Percentiles rank a stretch among this genome's conserved stretches.
Evolutionary conservation across 1,284 basidiomycete genomes (phyloP).

Genomic region (Neonothopanus nambi): DNA sequence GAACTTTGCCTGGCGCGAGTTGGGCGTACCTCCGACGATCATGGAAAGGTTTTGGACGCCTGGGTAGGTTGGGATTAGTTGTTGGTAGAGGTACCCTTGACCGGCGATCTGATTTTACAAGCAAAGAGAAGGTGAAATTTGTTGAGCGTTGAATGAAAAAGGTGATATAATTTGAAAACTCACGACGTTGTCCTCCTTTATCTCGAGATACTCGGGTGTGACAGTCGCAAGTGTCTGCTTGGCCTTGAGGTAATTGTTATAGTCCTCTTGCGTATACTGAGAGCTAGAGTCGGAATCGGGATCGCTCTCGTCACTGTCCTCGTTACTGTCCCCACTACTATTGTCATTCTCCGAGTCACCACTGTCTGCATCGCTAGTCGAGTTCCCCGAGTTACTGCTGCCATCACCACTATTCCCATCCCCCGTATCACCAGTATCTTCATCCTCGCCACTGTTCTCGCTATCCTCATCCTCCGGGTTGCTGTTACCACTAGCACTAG

Average conservation of each 20-base stretch:
- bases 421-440: no score
- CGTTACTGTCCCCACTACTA: no score
- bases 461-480: no score
- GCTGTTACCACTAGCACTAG: no score
- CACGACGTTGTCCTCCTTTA: background rate
- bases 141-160: background rate
- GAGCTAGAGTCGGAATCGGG: no score
- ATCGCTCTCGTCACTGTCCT: no score
- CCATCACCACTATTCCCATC: no score
- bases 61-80: background rate
- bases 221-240: background rate
- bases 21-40: background rate
- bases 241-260: background rate
- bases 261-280: background rate
- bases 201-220: background rate
- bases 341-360: no score
- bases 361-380: no score
- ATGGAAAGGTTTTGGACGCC: conserved; percentile 2
- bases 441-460: no score
- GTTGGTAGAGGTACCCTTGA: background rate
- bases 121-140: background rate
- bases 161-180: no score
- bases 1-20: background rate
- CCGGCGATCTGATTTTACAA: background rate
- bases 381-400: no score